Evolutionary conservation across 129 eudicot genomes (phyloP).

Genomic region (Arctium minus): DNA sequence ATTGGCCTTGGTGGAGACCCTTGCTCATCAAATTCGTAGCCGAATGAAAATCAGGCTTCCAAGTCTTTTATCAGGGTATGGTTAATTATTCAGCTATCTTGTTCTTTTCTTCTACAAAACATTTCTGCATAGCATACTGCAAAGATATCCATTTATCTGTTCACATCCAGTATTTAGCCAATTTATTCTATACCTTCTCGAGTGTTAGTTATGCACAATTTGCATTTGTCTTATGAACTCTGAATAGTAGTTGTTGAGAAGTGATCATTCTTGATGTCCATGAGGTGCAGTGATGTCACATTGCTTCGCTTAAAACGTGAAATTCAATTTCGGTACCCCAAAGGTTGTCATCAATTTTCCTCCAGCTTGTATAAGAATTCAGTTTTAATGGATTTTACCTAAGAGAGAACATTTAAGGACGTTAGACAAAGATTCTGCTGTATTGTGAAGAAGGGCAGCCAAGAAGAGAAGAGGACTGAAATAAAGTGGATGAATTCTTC

Average conservation of each 20-base stretch:
- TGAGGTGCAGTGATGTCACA: neutral
- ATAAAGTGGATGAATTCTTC: too few relatives aligned
- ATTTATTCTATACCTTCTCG: neutral
- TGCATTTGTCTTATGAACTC: neutral
- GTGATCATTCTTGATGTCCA: neutral
- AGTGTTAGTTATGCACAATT: neutral
- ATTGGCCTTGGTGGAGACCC: slow-evolving; percentile 88
- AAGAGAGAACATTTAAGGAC: neutral
- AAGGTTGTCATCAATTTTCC: neutral
- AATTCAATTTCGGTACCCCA: neutral
- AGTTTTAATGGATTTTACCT: neutral
- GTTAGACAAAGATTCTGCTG: neutral
- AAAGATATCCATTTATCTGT: neutral
- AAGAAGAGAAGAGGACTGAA: neutral
- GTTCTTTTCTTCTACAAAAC: neutral
- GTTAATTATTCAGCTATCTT: slow-evolving; percentile 2
- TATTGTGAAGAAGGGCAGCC: neutral
- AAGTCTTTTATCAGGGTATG: slow-evolving; percentile 93
- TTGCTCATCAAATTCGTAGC: slow-evolving; percentile 85
- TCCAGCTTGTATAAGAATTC: neutral
- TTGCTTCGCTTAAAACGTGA: neutral
- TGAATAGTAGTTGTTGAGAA: neutral
- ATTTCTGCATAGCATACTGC: neutral
- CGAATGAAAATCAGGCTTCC: slow-evolving; percentile 96
- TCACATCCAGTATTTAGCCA: neutral